Evolutionary conservation across 352 stramenopile genomes (phyloP).

Genomic region (Pythium sukuiense): DNA sequence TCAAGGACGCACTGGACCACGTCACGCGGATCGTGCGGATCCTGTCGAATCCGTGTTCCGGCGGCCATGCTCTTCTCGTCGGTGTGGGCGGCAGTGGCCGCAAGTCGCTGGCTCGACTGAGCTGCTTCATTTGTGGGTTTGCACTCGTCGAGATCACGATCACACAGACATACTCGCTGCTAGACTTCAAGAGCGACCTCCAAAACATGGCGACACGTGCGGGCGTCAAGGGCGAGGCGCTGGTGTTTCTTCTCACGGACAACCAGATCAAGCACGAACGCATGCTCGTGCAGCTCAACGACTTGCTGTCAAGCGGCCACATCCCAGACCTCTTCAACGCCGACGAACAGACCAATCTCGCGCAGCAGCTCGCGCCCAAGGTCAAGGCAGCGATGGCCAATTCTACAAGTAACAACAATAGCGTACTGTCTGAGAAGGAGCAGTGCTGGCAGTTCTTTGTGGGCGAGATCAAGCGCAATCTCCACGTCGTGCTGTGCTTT

Average conservation of each 20-base stretch:
- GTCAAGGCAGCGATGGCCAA: conserved; percentile 65
- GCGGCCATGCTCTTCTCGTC: conserved; percentile 93
- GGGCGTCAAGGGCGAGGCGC: conserved; percentile 90
- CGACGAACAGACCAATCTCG: conserved; percentile 91
- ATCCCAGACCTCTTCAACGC: conserved; percentile 91
- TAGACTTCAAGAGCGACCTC: conserved; percentile 95
- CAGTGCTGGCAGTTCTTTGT: conserved; percentile 93
- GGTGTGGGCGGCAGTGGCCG: conserved; percentile 93
- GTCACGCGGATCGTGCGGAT: conserved; percentile 94
- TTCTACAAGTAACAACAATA: conserved; percentile 24
- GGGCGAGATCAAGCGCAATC: conserved; percentile 87
- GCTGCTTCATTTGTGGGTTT: conserved; percentile 91
- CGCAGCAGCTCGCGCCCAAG: conserved; percentile 86
- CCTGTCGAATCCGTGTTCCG: conserved; percentile 83
- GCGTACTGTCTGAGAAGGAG: conserved; percentile 88
- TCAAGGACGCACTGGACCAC: conserved; percentile 96
- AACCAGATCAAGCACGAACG: conserved; percentile 94
- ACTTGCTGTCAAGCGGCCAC: conserved; percentile 91
- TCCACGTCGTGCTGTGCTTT: conserved; percentile 95
- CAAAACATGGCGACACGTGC: conserved; percentile 90
- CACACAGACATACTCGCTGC: conserved; percentile 86
- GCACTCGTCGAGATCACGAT: conserved; percentile 89
- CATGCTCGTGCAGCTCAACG: conserved; percentile 95
- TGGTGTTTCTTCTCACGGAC: conserved; percentile 93
- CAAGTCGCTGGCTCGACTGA: conserved; percentile 91